These are phyloP conservation scores for Stagonosporopsis vannaccii DNA, from an alignment of 2,329 filamentous ascomycete genomes.

Conservation along the genomic window DNA sequence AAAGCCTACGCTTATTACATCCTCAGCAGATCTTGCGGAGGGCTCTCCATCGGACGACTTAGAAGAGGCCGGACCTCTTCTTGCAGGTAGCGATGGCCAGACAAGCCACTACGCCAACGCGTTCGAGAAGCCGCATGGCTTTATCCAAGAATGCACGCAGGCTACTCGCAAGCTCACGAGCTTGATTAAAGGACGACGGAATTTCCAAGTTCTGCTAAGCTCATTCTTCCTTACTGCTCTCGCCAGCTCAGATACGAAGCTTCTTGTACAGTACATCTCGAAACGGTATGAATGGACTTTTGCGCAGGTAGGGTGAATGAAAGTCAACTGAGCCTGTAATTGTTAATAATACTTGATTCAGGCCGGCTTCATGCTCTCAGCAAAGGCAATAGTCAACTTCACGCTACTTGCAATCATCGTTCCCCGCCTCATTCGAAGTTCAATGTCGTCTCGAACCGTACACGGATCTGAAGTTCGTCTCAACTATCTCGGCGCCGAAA, in stretches of 20 bases:
- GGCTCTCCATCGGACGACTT: not conserved
- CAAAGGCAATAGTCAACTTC: constrained; percentile 49
- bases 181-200: constrained; percentile 35
- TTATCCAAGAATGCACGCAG: constrained; percentile 24
- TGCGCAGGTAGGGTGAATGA: constrained; percentile 30
- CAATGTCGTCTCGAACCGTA: constrained; percentile 30
- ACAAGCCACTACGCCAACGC: constrained; percentile 30
- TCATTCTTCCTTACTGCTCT: constrained; percentile 48
- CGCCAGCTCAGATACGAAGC: constrained; percentile 49
- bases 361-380: constrained; percentile 49
- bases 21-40: not conserved
- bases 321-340: not conserved
- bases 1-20: not conserved
- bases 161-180: constrained; percentile 27
- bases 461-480: constrained; percentile 39
- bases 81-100: constrained; percentile 20
- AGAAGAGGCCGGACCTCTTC: constrained; percentile 35
- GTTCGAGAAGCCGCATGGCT: constrained; percentile 30
- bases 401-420: constrained; percentile 43
- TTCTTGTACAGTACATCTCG: constrained; percentile 50
- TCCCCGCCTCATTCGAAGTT: constrained; percentile 42
- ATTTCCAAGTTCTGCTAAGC: constrained; percentile 44
- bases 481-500: constrained; percentile 42
- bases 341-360: constrained; percentile 3
- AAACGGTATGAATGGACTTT: constrained; percentile 51